Evolutionary conservation across 2,329 filamentous ascomycete genomes (phyloP), one percentile per base, ranked within the genome.

Genomic region (Penicillium occitanis): DNA sequence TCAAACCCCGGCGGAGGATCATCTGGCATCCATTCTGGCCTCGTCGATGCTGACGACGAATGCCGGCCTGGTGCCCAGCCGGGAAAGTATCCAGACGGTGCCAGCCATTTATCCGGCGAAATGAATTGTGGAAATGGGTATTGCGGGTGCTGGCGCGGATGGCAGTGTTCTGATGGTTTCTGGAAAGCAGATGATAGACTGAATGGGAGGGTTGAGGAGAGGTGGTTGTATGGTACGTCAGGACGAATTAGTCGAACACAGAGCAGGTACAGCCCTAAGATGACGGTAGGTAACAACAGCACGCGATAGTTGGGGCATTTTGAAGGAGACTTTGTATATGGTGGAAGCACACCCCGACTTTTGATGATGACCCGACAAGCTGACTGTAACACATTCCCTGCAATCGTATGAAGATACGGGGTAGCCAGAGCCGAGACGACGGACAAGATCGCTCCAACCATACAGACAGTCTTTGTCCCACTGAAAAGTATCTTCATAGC

Each of bases 401-500:
- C 28, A 25, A 61, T 8, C 1, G 70, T 70, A 57, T 79, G 75
- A 22, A 79, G 65, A 28, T 72, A 65, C 5, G 73, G 70, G 50
- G 73, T 72, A 17, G 73, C 44, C 35, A 76, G 35, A 68, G 73
- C 76, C 0, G 77, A 71, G 1, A 73, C 51, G 2, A 71, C 64
- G 10, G 74, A 70, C 3, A 78, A 68, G 3, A 72, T 68, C 11
- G 72, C 68, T n/a, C 70, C 65, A 51, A 73, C 68, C 50, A 71
- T 63, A 67, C 70, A 68, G 48, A 77, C 70, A 50, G 72, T 73
- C 64, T 69, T 70, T 63, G 74, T 73, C 50, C 77, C 77, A 51
- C 75, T 78, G 44, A 78, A 67, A 35, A 79, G 70, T 25, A 79
- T 73, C 66, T 76, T 75, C 70, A 78, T 75, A 13, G 76, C 77